Evolutionary conservation across 805 yeast genomes (phyloP), one percentile per base, ranked within the genome.

Genomic region (Millerozyma acaciae): DNA sequence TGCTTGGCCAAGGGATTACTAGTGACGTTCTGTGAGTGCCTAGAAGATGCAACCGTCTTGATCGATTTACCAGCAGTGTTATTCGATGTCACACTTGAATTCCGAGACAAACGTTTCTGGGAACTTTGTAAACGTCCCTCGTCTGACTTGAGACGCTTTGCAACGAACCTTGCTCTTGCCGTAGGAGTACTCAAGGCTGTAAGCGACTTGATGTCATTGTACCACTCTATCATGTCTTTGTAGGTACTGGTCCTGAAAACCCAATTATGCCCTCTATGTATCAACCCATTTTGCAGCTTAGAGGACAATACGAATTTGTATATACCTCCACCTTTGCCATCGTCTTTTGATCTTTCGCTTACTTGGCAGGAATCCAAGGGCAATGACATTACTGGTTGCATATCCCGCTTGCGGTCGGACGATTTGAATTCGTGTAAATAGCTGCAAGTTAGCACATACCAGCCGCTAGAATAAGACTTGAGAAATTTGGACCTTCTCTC

Each of bases 401-500:
- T 75, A 55, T 88, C 96, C 51, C 76, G 83, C 50, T 79, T 83
- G 35, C 95, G 73, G 56, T 89, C 96, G 3, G 78, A 59, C 1
- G 87, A 49, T 63, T 88, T 89, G 62, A 90, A 85, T 62, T 90
- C 98, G 55, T 93, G 97, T 35, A 90, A 64, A 50, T 77, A 88
- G 36, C 80, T 79, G 36, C 96, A 84, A 3, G 98, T 88, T 45
- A 90, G 67, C 13, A 90, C 96, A 53, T 87, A 93, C 78, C 84
- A 93, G 3, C 93, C 95, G 42, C 79, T 74, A 4, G 95, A 77
- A 59, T 88, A 93, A n/a, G 90, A 82, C 65, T 89, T 89, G 44
- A 93, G 68, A 55, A 78, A 89, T 67, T 90, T 90, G 5, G 97
- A 85, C 49, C 95, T 74, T 57, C 96, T 75, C 57, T 93, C 97